Evolutionary conservation across 1,284 basidiomycete species (phyloP).

Genomic region (Puccinia polysora): DNA sequence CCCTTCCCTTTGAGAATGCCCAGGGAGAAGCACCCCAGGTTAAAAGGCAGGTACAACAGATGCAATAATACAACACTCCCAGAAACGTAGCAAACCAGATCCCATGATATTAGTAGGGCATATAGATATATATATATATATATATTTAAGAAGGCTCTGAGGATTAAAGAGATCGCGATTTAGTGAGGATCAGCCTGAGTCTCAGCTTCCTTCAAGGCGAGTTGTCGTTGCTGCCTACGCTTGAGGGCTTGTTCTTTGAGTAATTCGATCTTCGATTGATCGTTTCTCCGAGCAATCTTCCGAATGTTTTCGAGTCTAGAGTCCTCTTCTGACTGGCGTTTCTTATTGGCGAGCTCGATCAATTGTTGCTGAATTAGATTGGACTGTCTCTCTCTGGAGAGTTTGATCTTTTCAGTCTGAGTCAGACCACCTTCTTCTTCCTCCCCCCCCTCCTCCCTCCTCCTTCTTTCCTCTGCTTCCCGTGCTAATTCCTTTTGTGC

Average conservation of each 20-base stretch:
- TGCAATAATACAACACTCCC: too few relatives aligned
- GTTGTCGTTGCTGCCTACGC: slow-evolving; percentile 20
- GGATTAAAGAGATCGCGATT: too few relatives aligned
- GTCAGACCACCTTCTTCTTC: slow-evolving; percentile 30
- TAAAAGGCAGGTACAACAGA: too few relatives aligned
- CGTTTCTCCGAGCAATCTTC: slow-evolving; percentile 38
- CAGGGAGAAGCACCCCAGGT: too few relatives aligned
- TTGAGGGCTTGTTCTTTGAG: slow-evolving; percentile 35
- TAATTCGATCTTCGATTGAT: slow-evolving; percentile 34
- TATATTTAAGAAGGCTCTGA: too few relatives aligned
- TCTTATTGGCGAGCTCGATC: slow-evolving; percentile 32
- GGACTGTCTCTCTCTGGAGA: slow-evolving; percentile 40
- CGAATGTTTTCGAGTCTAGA: slow-evolving; percentile 10
- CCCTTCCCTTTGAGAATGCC: too few relatives aligned
- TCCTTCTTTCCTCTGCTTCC: not conserved
- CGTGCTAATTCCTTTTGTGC: slow-evolving; percentile 16
- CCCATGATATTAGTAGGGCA: too few relatives aligned
- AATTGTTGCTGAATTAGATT: slow-evolving; percentile 40
- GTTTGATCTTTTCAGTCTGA: slow-evolving; percentile 36
- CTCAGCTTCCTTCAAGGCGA: slow-evolving; percentile 4
- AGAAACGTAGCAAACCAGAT: too few relatives aligned
- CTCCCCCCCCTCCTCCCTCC: slow-evolving; percentile 13
- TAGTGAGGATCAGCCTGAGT: not conserved
- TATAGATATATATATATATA: too few relatives aligned
- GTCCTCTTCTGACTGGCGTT: slow-evolving; percentile 35